Evolutionary conservation across 768 basidiomycete species (phyloP).

Genomic region (Gloeostereum incarnatum): DNA sequence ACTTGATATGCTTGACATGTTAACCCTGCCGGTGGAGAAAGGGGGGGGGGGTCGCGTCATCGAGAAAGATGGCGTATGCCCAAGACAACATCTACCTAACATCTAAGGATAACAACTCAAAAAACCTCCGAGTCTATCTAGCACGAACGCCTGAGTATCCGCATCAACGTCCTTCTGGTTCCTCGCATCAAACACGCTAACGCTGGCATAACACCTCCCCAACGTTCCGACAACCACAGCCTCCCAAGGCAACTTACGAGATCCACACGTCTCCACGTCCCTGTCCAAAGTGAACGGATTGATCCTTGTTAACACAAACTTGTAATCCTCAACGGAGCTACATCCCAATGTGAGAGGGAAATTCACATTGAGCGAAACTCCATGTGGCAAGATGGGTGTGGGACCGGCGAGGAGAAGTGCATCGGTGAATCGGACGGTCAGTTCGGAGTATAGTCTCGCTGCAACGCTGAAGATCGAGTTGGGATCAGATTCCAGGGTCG

Average conservation of each 20-base stretch:
- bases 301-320: constrained; percentile 36
- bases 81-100: too few species aligned
- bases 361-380: constrained; percentile 41
- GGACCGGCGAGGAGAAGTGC: constrained; percentile 17
- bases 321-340: constrained; percentile 23
- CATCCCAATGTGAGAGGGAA: constrained; percentile 31
- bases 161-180: constrained; percentile 34
- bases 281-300: constrained; percentile 16
- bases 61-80: too few species aligned
- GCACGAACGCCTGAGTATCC: constrained; percentile 25
- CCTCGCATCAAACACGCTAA: constrained; percentile 34
- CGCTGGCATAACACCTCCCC: constrained; percentile 37
- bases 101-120: too few species aligned
- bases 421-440: constrained; percentile 28
- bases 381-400: constrained; percentile 28
- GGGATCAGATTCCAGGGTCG: constrained; percentile 29
- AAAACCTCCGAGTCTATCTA: constrained; percentile 23
- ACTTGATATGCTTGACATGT: too few species aligned
- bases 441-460: constrained; percentile 31
- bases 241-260: constrained; percentile 32
- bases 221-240: constrained; percentile 20
- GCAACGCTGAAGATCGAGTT: constrained; percentile 22
- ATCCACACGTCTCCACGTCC: constrained; percentile 37
- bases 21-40: too few species aligned
- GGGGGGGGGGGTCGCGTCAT: too few species aligned